These are phyloP conservation scores for Apiospora arundinis DNA, from an alignment of 2,329 filamentous ascomycete species.

Conservation along the genomic window DNA sequence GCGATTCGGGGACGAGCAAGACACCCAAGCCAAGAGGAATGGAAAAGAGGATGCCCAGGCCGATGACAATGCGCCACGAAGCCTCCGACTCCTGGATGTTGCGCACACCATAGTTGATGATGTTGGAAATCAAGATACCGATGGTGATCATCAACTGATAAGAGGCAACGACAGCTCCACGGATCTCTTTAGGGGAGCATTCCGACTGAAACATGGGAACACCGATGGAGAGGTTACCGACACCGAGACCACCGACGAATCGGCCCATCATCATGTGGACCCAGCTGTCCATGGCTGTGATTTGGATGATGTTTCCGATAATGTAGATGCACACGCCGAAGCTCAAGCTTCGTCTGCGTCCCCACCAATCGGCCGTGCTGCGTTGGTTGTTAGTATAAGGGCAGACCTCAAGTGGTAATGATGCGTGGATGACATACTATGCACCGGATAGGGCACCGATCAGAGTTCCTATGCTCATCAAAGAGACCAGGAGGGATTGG, in stretches of 20 bases:
- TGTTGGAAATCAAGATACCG: constrained; percentile 66
- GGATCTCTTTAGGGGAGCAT: constrained; percentile 65
- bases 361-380: constrained; percentile 60
- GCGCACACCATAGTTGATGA: constrained; percentile 60
- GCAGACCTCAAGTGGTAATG: background rate
- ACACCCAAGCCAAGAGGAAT: constrained; percentile 60
- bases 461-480: constrained; percentile 62
- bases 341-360: constrained; percentile 61
- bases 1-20: constrained; percentile 61
- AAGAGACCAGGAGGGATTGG: constrained; percentile 59
- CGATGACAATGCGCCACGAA: constrained; percentile 70
- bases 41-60: constrained; percentile 59
- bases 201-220: constrained; percentile 74
- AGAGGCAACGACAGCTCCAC: constrained; percentile 69
- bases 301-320: constrained; percentile 70
- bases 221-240: constrained; percentile 69
- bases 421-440: constrained; percentile 33
- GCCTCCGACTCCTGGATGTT: constrained; percentile 47
- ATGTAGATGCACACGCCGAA: constrained; percentile 63
- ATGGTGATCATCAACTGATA: constrained; percentile 79
- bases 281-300: constrained; percentile 64
- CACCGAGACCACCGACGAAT: constrained; percentile 70
- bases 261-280: constrained; percentile 71
- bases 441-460: constrained; percentile 60
- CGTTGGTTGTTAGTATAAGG: constrained; percentile 5